Conservation (phyloP, 2,329 filamentous ascomycete species). For the Septoria linicola region DNA sequence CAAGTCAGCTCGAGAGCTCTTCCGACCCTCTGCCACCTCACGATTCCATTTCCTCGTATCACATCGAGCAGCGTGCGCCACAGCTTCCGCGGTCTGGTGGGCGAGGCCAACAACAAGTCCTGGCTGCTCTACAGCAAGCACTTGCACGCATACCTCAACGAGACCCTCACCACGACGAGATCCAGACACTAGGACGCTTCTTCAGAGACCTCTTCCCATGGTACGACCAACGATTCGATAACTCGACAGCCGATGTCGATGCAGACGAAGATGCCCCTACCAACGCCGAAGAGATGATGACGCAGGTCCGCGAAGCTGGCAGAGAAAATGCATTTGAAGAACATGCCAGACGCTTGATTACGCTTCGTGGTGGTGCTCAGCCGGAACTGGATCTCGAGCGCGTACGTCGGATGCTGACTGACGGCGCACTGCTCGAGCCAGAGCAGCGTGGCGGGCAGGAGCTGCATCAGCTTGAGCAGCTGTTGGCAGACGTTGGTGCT, state of each 20-base stretch:
- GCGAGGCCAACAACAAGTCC: conserved; percentile 1
- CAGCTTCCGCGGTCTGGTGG: neutral
- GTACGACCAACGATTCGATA: conserved; percentile 22
- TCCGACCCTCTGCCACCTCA: conserved; percentile 80
- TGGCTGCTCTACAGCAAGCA: neutral
- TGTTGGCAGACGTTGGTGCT: neutral
- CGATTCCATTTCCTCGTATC: conserved; percentile 34
- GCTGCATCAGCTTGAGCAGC: neutral
- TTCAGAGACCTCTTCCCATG: conserved; percentile 35
- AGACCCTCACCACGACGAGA: conserved; percentile 20
- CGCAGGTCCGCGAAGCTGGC: conserved; percentile 31
- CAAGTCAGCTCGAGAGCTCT: conserved; percentile 65
- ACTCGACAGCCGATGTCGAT: conserved; percentile 1
- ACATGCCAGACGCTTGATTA: conserved; percentile 10
- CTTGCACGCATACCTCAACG: neutral
- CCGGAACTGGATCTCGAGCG: conserved; percentile 6
- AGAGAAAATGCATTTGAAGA: conserved; percentile 12
- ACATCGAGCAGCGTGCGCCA: neutral
- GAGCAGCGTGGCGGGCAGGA: neutral
- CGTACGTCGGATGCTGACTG: neutral
- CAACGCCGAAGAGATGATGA: conserved; percentile 32
- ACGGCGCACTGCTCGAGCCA: neutral
- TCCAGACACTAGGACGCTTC: conserved; percentile 32
- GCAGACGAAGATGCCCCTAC: conserved; percentile 21
- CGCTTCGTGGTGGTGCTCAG: conserved; percentile 9